These are phyloP conservation scores for Trichomonas tenax DNA, from an alignment of 208 protist species.

Conservation along the genomic window DNA sequence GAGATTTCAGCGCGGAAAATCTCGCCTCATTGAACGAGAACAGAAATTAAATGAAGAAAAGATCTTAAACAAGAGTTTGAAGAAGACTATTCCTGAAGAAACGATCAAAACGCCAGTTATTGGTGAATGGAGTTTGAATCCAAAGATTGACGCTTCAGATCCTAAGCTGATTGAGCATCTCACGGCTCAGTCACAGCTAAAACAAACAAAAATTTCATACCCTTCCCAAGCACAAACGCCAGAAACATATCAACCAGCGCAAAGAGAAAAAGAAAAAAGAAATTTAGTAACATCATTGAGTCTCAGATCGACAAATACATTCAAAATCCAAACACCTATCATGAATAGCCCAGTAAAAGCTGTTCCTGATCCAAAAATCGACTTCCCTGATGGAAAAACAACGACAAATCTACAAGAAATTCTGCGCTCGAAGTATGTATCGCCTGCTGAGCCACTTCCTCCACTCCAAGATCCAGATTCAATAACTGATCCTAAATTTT, in stretches of 20 bases:
- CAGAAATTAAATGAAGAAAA: neutral
- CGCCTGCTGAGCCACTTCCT: neutral
- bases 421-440: neutral
- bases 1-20: neutral
- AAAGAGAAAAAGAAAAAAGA: neutral
- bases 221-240: neutral
- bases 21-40: neutral
- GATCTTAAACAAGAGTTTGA: neutral
- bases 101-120: neutral
- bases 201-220: neutral
- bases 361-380: neutral
- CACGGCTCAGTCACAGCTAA: neutral
- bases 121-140: neutral
- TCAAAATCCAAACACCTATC: neutral
- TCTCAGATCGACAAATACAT: neutral
- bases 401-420: neutral
- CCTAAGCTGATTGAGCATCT: neutral
- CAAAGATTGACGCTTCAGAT: neutral
- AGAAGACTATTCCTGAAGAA: neutral
- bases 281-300: neutral
- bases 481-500: neutral
- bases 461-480: neutral
- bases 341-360: neutral
- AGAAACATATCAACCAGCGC: neutral
- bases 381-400: constrained; percentile 1